Evolutionary conservation across 345 rosid species (phyloP).

Genomic region (Ailanthus altissimus): DNA sequence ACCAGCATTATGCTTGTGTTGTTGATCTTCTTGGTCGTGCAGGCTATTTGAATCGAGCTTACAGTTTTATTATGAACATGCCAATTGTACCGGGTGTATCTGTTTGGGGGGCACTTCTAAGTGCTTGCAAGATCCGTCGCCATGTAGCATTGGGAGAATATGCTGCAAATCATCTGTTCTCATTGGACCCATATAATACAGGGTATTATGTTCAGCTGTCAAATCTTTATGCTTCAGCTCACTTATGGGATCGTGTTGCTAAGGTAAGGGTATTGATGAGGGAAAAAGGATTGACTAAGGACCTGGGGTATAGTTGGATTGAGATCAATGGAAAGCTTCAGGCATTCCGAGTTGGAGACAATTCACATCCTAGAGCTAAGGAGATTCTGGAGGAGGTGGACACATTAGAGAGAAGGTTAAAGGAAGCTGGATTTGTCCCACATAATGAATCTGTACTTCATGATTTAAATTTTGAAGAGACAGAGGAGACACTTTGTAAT

Average conservation of each 20-base stretch:
- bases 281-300: constrained; percentile 58
- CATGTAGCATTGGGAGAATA: constrained; percentile 59
- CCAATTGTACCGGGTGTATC: constrained; percentile 60
- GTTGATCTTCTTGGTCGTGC: constrained; percentile 77
- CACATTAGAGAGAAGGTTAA: constrained; percentile 53
- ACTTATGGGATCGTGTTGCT: constrained; percentile 57
- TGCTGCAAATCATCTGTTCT: constrained; percentile 65
- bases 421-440: constrained; percentile 55
- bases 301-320: constrained; percentile 60
- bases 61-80: constrained; percentile 54
- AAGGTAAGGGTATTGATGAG: constrained; percentile 57
- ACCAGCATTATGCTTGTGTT: constrained; percentile 70
- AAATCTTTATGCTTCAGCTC: constrained; percentile 66
- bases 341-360: constrained; percentile 64
- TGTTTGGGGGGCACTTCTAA: constrained; percentile 70
- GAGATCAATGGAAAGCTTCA: constrained; percentile 57
- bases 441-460: constrained; percentile 53
- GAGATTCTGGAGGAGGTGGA: constrained; percentile 50
- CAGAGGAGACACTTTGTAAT: constrained; percentile 59
- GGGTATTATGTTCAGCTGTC: constrained; percentile 78
- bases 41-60: constrained; percentile 59
- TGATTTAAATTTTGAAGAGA: constrained; percentile 63
- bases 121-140: constrained; percentile 68
- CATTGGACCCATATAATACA: constrained; percentile 54
- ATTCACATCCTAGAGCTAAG: constrained; percentile 48